A percentile compares a stretch with the other conserved stretches of the same genome.
These are phyloP conservation scores for Xylariales sp. DNA, from an alignment of 2,329 filamentous ascomycete genomes.

Conservation along the genomic window DNA sequence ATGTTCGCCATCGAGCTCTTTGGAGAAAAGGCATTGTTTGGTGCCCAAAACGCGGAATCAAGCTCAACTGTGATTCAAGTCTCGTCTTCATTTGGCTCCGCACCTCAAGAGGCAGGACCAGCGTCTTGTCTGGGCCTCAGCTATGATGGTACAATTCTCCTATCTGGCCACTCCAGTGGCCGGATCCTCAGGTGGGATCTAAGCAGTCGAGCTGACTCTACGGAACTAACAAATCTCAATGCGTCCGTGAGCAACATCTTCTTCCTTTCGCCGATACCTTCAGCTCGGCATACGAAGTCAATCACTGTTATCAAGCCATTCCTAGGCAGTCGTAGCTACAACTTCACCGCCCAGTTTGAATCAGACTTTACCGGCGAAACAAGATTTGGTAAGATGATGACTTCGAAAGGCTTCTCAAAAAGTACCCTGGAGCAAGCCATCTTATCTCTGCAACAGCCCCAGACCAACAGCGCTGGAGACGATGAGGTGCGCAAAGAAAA, in stretches of 20 bases:
- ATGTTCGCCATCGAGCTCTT: slow-evolving; percentile 76
- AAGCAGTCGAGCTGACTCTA: slow-evolving; percentile 61
- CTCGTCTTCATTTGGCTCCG: slow-evolving; percentile 48
- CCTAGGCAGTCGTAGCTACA: slow-evolving; percentile 60
- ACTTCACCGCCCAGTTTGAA: slow-evolving; percentile 60
- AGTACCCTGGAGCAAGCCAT: slow-evolving; percentile 47
- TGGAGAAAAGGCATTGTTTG: slow-evolving; percentile 50
- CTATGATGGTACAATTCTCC: slow-evolving; percentile 74
- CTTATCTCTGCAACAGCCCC: slow-evolving; percentile 37
- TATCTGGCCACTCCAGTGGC: slow-evolving; percentile 78
- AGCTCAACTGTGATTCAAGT: slow-evolving; percentile 54
- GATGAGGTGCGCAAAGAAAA: slow-evolving; percentile 35
- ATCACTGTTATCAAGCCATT: slow-evolving; percentile 75
- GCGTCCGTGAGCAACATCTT: slow-evolving; percentile 77
- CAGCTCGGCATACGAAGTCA: slow-evolving; percentile 43
- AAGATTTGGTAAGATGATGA: slow-evolving; percentile 41
- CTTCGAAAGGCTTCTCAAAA: slow-evolving; percentile 41
- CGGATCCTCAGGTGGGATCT: slow-evolving; percentile 79
- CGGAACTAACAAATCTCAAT: slow-evolving; percentile 66
- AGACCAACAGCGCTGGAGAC: slow-evolving; percentile 23
- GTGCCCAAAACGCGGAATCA: slow-evolving; percentile 45
- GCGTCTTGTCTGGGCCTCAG: slow-evolving; percentile 66
- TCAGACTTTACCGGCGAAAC: slow-evolving; percentile 34
- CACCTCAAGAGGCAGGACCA: slow-evolving; percentile 60
- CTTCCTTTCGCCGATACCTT: slow-evolving; percentile 61